Percentiles rank a stretch among this genome's conserved stretches.
phyloP scores from a whole-genome alignment of 2,329 filamentous ascomycete species.

The Colletotrichum higginsianum region DNA sequence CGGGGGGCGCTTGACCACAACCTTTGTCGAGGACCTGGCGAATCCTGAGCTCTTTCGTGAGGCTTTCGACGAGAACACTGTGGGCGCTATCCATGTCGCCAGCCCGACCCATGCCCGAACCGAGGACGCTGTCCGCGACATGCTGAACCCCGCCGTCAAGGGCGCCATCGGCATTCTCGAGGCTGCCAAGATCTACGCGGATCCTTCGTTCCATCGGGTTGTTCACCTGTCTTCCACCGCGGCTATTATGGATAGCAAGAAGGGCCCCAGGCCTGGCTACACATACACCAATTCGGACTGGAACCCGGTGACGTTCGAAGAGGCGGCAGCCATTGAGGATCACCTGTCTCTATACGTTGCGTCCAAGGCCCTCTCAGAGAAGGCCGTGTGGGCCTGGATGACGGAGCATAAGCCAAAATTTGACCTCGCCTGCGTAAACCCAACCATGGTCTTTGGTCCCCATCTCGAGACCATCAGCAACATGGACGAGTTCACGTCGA shows the following conservation, averaged over 20 bases:
- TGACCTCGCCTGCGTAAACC: constrained; percentile 48
- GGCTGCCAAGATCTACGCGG: constrained; percentile 43
- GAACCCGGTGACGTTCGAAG: constrained; percentile 10
- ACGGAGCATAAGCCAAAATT: constrained; percentile 51
- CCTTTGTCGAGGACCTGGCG: constrained; percentile 45
- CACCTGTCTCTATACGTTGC: not conserved
- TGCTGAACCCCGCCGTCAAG: constrained; percentile 49
- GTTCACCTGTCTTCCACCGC: constrained; percentile 59
- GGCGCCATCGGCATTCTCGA: constrained; percentile 56
- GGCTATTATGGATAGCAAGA: constrained; percentile 34
- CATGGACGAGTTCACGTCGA: constrained; percentile 47
- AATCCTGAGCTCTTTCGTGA: constrained; percentile 56
- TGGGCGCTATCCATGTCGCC: constrained; percentile 2
- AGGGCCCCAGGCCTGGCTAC: not conserved
- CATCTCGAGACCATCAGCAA: constrained; percentile 50
- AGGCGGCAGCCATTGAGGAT: not conserved
- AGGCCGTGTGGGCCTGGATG: constrained; percentile 46
- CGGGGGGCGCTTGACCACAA: constrained; percentile 22
- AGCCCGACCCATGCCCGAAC: not conserved
- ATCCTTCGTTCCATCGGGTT: constrained; percentile 53
- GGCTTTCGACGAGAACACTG: constrained; percentile 8
- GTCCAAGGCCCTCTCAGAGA: constrained; percentile 7
- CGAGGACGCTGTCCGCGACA: constrained; percentile 8
- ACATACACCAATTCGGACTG: constrained; percentile 12
- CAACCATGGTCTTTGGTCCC: constrained; percentile 49